Conservation (phyloP, 2,329 filamentous ascomycete genomes). For the Pseudodiploospora longispora region DNA sequence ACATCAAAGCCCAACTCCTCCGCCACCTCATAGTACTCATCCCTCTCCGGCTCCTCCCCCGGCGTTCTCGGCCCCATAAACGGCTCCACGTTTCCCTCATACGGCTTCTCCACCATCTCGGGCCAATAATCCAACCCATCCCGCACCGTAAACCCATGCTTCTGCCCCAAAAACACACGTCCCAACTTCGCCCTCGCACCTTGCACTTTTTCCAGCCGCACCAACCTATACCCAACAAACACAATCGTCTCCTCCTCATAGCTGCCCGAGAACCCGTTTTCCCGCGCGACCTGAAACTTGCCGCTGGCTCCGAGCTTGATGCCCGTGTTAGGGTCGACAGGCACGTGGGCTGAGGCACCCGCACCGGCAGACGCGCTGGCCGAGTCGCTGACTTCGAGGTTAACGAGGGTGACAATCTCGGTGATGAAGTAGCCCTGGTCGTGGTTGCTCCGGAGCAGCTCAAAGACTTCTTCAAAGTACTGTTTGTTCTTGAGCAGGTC, state of each 20-base stretch:
- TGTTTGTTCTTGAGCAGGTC: slow-evolving; percentile 16
- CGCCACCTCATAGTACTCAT: background rate
- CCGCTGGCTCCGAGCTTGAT: slow-evolving; percentile 13
- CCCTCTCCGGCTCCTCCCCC: slow-evolving; percentile 3
- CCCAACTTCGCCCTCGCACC: slow-evolving; percentile 18
- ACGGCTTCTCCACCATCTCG: slow-evolving; percentile 17
- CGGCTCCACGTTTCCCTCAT: slow-evolving; percentile 14
- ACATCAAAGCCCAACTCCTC: slow-evolving; percentile 9
- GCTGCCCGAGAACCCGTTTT: slow-evolving; percentile 14
- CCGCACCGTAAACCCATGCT: slow-evolving; percentile 17
- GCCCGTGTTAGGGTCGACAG: slow-evolving; percentile 14
- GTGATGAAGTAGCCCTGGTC: slow-evolving; percentile 20
- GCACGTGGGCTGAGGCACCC: slow-evolving; percentile 11
- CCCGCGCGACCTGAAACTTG: slow-evolving; percentile 12
- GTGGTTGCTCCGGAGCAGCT: slow-evolving; percentile 15
- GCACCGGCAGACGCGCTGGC: slow-evolving; percentile 8
- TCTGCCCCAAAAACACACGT: slow-evolving; percentile 39
- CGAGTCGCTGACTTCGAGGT: slow-evolving; percentile 15
- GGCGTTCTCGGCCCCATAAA: slow-evolving; percentile 10
- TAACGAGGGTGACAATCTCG: slow-evolving; percentile 19
- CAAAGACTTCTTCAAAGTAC: slow-evolving; percentile 21
- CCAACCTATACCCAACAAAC: slow-evolving; percentile 19
- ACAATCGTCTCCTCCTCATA: slow-evolving; percentile 22
- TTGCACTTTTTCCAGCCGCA: slow-evolving; percentile 19
- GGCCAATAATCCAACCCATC: slow-evolving; percentile 20